Evolutionary conservation across 2,329 filamentous ascomycete genomes (phyloP).

Genomic region (Penicillium sp.): DNA sequence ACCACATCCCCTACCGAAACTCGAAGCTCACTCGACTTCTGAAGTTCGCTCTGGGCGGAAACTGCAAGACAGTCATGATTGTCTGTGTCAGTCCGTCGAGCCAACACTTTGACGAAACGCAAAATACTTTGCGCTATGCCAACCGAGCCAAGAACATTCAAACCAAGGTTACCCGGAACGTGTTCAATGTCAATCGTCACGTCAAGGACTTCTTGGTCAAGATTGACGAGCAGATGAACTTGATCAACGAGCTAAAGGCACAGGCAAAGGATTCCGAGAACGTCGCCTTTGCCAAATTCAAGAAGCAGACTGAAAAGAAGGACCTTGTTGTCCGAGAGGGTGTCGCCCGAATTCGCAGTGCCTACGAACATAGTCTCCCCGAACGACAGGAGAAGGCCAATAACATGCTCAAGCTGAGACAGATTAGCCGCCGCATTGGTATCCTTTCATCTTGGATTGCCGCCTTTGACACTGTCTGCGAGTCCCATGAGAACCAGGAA

Average conservation of each 20-base stretch:
- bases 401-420: constrained; percentile 80
- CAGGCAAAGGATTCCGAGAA: constrained; percentile 90
- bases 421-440: constrained; percentile 82
- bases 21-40: constrained; percentile 94
- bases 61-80: constrained; percentile 99
- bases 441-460: constrained; percentile 91
- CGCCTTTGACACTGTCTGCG: constrained; percentile 84
- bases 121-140: constrained; percentile 96
- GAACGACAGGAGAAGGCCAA: constrained; percentile 80
- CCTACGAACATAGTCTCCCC: constrained; percentile 78
- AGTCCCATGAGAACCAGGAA: constrained; percentile 70
- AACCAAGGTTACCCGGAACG: constrained; percentile 98
- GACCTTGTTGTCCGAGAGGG: constrained; percentile 78
- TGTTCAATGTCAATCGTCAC: constrained; percentile 98
- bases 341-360: constrained; percentile 75
- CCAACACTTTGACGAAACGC: constrained; percentile 95
- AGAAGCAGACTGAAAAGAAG: constrained; percentile 86
- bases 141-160: constrained; percentile 99
- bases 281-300: constrained; percentile 83
- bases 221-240: constrained; percentile 96
- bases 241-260: constrained; percentile 93
- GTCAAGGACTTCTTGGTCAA: constrained; percentile 99
- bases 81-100: constrained; percentile 97
- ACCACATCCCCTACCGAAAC: constrained; percentile 96
- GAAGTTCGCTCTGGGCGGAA: constrained; percentile 96